Evolutionary conservation across 1,284 basidiomycete species (phyloP).

Genomic region (Pseudozyma pruni): DNA sequence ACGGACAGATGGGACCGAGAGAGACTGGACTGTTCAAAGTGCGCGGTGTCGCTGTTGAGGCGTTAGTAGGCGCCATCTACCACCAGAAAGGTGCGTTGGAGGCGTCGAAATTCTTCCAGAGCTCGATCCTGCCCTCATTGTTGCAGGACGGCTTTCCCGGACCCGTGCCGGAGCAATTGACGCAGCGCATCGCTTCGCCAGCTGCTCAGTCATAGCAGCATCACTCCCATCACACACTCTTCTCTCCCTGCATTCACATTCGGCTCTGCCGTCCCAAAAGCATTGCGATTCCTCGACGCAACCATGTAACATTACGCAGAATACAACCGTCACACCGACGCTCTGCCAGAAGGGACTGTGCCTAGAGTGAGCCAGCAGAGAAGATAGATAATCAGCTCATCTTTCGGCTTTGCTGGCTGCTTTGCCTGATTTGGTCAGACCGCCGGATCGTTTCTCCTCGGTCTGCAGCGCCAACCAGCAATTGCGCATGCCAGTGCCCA

Average conservation of each 20-base stretch:
- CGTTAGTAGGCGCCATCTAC: constrained; percentile 66
- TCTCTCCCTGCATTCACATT: not conserved
- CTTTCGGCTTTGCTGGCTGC: not conserved
- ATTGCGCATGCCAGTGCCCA: constrained; percentile 57
- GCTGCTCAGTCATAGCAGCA: constrained; percentile 9
- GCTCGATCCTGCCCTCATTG: constrained; percentile 25
- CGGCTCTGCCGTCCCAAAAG: not conserved
- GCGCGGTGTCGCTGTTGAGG: constrained; percentile 65
- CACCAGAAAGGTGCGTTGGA: constrained; percentile 50
- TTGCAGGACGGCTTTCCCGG: constrained; percentile 34
- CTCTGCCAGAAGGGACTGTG: not conserved
- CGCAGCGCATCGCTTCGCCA: constrained; percentile 5
- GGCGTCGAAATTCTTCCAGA: constrained; percentile 34
- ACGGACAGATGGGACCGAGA: constrained; percentile 48
- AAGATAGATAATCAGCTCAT: not conserved
- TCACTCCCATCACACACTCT: not conserved
- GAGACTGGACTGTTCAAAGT: constrained; percentile 66
- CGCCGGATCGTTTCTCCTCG: not conserved
- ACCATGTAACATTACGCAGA: constrained; percentile 41
- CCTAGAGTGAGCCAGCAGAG: no score
- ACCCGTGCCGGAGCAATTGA: constrained; percentile 34
- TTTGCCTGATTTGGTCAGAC: not conserved
- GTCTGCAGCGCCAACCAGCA: constrained; percentile 36
- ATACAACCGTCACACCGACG: constrained; percentile 1
- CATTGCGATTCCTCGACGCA: constrained; percentile 19